Percentiles rank a stretch among this genome's conserved stretches.
phyloP scores from a whole-genome alignment of 2,329 filamentous ascomycete genomes.

The Colletotrichum tamarilloi region DNA sequence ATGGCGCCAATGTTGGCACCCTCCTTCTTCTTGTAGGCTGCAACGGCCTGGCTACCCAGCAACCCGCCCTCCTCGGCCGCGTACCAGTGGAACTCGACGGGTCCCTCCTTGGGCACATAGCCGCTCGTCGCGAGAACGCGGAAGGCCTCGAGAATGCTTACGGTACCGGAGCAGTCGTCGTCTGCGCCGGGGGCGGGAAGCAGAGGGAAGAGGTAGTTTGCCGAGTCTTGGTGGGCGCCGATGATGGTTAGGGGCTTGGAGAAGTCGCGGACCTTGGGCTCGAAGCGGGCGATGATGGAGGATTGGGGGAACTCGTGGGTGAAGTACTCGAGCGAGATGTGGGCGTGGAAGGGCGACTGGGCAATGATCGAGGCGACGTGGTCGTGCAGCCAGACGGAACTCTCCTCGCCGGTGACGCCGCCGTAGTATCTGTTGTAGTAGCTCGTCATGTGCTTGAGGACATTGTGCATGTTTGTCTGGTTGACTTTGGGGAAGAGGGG shows the following conservation, averaged over 20 bases:
- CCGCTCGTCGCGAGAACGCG: slow-evolving; percentile 68
- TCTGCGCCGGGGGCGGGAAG: slow-evolving; percentile 79
- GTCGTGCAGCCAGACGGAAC: slow-evolving; percentile 49
- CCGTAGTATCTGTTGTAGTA: slow-evolving; percentile 71
- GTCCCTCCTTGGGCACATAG: slow-evolving; percentile 45
- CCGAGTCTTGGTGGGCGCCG: slow-evolving; percentile 79
- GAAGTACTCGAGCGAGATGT: slow-evolving; percentile 62
- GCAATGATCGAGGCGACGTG: slow-evolving; percentile 49
- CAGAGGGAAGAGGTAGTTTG: slow-evolving; percentile 77
- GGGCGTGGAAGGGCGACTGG: slow-evolving; percentile 47
- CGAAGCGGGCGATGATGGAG: slow-evolving; percentile 77
- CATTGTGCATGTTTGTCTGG: slow-evolving; percentile 71
- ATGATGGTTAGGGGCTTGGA: slow-evolving; percentile 60
- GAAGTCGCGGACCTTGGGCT: slow-evolving; percentile 49
- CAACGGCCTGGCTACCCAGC: slow-evolving; percentile 70
- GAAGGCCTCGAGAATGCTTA: slow-evolving; percentile 79
- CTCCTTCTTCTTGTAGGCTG: slow-evolving; percentile 72
- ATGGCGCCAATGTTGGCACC: slow-evolving; percentile 76
- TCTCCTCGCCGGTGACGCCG: slow-evolving; percentile 45
- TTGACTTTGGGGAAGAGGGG: slow-evolving; percentile 68
- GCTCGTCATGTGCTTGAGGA: slow-evolving; percentile 70
- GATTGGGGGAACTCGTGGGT: slow-evolving; percentile 76
- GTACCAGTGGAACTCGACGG: slow-evolving; percentile 84
- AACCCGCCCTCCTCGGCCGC: slow-evolving; percentile 82
- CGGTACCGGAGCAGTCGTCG: slow-evolving; percentile 78